Percentiles rank a stretch among this genome's conserved stretches.
Conservation (phyloP, 768 basidiomycete genomes). For the Boletus fagicola region DNA sequence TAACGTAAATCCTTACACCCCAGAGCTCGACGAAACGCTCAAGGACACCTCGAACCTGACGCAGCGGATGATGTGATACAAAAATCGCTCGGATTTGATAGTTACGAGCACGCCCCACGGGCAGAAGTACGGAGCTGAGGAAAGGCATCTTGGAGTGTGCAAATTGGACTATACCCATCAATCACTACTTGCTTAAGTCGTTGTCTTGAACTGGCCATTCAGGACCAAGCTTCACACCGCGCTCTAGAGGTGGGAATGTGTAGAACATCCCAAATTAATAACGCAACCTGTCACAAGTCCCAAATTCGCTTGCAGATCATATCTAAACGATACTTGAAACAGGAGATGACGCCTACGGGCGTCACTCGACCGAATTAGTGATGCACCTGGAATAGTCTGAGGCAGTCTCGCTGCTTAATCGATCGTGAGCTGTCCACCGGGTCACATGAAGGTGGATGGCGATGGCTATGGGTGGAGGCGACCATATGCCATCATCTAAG, state of each 20-base stretch:
- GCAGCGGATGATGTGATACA: conserved; percentile 78
- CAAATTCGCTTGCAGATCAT: not conserved
- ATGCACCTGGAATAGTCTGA: too few relatives aligned
- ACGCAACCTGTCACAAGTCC: not conserved
- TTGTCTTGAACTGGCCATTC: not conserved
- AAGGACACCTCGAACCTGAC: conserved; percentile 89
- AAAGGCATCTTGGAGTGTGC: not conserved
- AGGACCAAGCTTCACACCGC: not conserved
- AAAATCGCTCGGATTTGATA: conserved; percentile 72
- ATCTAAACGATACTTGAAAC: not conserved
- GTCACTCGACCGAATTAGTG: not conserved
- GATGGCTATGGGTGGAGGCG: too few relatives aligned
- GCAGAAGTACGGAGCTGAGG: conserved; percentile 23
- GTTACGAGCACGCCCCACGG: conserved; percentile 50
- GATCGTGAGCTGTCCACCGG: not conserved
- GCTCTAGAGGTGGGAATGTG: not conserved
- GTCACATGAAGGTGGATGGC: not conserved
- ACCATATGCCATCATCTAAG: not conserved
- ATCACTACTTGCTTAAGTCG: not conserved
- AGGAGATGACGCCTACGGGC: not conserved
- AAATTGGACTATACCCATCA: not conserved
- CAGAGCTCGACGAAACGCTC: conserved; percentile 83
- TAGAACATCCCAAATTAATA: not conserved
- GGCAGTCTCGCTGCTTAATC: not conserved
- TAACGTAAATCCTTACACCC: not conserved